Percentiles rank a stretch among this genome's conserved stretches.
Evolutionary conservation across 352 stramenopile genomes (phyloP).

Genomic region (Phytophthora nicotianae): DNA sequence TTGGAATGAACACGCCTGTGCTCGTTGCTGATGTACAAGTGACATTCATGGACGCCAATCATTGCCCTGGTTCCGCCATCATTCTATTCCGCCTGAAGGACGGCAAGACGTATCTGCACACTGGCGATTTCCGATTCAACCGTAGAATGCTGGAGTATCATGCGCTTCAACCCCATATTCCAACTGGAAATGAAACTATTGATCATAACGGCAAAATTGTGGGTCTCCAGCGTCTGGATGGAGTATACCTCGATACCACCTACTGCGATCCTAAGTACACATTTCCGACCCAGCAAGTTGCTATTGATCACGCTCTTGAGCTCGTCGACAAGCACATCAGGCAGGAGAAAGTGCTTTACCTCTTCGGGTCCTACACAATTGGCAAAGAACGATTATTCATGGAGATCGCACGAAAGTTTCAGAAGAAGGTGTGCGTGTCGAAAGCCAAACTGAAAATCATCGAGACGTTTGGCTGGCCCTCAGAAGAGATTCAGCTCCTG

Average conservation of each 20-base stretch:
- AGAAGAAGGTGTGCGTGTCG: slow-evolving; percentile 81
- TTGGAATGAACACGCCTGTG: slow-evolving; percentile 90
- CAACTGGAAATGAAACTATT: slow-evolving; percentile 28
- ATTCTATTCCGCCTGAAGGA: slow-evolving; percentile 92
- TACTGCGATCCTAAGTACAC: slow-evolving; percentile 96
- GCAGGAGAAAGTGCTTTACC: slow-evolving; percentile 85
- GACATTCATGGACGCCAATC: slow-evolving; percentile 96
- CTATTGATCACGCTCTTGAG: slow-evolving; percentile 62
- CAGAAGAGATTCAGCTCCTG: slow-evolving; percentile 81
- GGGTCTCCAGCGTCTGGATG: slow-evolving; percentile 53
- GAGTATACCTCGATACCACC: slow-evolving; percentile 96
- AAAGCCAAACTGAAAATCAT: slow-evolving; percentile 88
- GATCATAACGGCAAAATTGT: slow-evolving; percentile 35
- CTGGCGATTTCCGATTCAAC: slow-evolving; percentile 87
- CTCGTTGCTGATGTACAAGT: slow-evolving; percentile 90
- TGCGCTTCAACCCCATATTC: slow-evolving; percentile 54
- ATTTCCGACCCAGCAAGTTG: slow-evolving; percentile 90
- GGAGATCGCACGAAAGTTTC: slow-evolving; percentile 84
- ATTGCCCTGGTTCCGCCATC: slow-evolving; percentile 96
- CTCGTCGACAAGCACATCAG: slow-evolving; percentile 60
- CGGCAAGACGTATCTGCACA: slow-evolving; percentile 92
- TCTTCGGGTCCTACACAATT: slow-evolving; percentile 97
- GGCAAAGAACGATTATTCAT: slow-evolving; percentile 98
- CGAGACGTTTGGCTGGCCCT: slow-evolving; percentile 83
- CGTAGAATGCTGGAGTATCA: slow-evolving; percentile 72